These are phyloP conservation scores for Pelargonium myrrhifolium DNA, from an alignment of 441 rosid genomes.

Conservation along the genomic window DNA sequence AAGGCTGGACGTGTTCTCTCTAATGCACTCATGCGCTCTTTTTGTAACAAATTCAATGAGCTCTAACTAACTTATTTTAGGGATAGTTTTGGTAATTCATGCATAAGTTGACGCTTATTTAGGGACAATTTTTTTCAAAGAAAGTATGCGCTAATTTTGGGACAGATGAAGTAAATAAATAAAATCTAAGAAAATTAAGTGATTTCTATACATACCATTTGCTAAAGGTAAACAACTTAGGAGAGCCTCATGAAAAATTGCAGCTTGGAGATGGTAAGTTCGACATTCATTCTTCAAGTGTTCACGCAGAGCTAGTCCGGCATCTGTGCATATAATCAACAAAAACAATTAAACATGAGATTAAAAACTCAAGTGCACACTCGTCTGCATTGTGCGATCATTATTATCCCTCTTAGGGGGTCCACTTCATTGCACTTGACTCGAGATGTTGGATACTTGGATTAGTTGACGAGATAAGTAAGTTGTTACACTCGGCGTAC, in stretches of 20 bases:
- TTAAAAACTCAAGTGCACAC: conserved; percentile 2
- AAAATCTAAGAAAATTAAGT: conserved; percentile 2
- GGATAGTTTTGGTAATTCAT: no score
- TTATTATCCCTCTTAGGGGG: not conserved
- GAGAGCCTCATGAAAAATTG: conserved; percentile 66
- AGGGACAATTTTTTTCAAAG: no score
- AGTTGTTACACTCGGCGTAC: conserved; percentile 27
- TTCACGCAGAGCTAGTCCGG: conserved; percentile 43
- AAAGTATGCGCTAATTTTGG: no score
- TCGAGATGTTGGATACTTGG: no score
- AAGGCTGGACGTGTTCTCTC: no score
- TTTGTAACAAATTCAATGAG: not conserved
- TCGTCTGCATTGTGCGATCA: not conserved
- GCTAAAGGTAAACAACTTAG: conserved; percentile 37
- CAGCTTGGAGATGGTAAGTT: conserved; percentile 55
- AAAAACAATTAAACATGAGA: not conserved
- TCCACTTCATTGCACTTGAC: not conserved
- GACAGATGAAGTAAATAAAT: not conserved
- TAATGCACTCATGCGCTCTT: no score
- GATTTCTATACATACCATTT: conserved; percentile 34
- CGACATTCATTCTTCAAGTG: conserved; percentile 62
- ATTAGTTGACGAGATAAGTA: not conserved
- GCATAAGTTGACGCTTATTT: no score
- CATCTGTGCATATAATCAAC: conserved; percentile 33
- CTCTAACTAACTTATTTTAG: no score